Evolutionary conservation across 371 early-diverging fungal genomes (phyloP).

Genomic region (Fennellomyces sp.): DNA sequence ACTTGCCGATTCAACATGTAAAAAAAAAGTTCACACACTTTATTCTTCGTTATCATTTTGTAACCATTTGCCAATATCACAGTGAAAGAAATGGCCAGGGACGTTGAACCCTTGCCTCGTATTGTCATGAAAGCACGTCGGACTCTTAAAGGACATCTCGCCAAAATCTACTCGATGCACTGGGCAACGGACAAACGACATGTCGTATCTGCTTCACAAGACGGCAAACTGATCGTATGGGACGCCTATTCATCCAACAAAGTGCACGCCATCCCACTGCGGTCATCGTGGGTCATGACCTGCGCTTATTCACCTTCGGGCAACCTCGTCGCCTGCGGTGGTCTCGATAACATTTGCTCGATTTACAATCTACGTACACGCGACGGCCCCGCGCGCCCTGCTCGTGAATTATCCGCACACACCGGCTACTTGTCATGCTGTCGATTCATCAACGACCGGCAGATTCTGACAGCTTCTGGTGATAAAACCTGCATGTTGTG

Average conservation of each 20-base stretch:
- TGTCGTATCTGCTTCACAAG: conserved; percentile 95
- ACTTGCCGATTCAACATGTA: conserved; percentile 92
- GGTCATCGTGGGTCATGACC: conserved; percentile 99
- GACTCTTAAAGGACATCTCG: conserved; percentile 95
- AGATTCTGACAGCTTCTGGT: conserved; percentile 91
- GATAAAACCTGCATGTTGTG: conserved; percentile 98
- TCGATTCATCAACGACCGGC: conserved; percentile 91
- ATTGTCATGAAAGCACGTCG: conserved; percentile 94
- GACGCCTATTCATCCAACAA: conserved; percentile 97
- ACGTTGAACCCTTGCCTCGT: conserved; percentile 86
- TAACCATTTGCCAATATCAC: not conserved
- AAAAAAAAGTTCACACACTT: conserved; percentile 23
- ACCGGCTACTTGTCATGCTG: conserved; percentile 98
- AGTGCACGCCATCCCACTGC: conserved; percentile 94
- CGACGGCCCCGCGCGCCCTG: conserved; percentile 93
- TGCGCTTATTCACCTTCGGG: conserved; percentile 97
- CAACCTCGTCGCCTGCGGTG: conserved; percentile 96
- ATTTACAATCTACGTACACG: conserved; percentile 94
- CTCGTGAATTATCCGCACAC: conserved; percentile 93
- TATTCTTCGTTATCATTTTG: not conserved
- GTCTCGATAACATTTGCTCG: conserved; percentile 96
- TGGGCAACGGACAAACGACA: conserved; percentile 95
- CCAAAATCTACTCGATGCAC: conserved; percentile 98
- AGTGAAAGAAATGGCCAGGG: conserved; percentile 57
- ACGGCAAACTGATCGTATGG: conserved; percentile 98